Evolutionary conservation across 2,329 filamentous ascomycete species (phyloP), one percentile per base, ranked within the genome.

Genomic region (Ophiostoma himal-ulmi): DNA sequence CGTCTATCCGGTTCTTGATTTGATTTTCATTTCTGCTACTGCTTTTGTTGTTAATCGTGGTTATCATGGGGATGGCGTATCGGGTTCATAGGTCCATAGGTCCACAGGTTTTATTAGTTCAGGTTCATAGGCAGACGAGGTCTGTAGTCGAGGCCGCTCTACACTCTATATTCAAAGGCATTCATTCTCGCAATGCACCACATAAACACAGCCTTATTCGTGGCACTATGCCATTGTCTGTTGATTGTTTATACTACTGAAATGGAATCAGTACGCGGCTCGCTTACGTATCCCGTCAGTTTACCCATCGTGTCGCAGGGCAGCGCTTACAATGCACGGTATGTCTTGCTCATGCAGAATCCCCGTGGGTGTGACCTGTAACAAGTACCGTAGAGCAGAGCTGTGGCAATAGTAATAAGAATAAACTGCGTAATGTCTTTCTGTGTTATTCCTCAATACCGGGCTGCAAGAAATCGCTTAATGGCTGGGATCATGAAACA

Each of bases 401-500:
- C 44, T 6, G 17, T 20, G 44, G 44, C 44, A 48, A 48, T 14
- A 6, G 44, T 14, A 14, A 44, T 5, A 17, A 44, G 14, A 14
- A 13, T 44, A 44, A 20, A 20, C 30, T 30, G 30, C 30, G 30
- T 30, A 30, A 30, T 30, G 30, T 30, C 30, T 30, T 30, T 30
- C 30, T 30, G 30, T 30, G 30, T 3, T 30, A 3, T 30, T 30
- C 30, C 30, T 30, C 30, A 30, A 30, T 30, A 30, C 30, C 3
- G 30, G 30, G 39, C 39, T 44, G 10, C 39, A 8, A 5, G 14
- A 8, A 8, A 62, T 62, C 26, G 26, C 57, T 62, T 20, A 62
- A 34, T 62, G 57, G 57, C 14, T 34, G 26, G 57, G 57, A 62
- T 62, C 57, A 62, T 62, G 57, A 62, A 62, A 62, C 57, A 34